These are phyloP conservation scores for Hypoxylon fuscum DNA, from an alignment of 495 filamentous ascomycete species.

Conservation along the genomic window DNA sequence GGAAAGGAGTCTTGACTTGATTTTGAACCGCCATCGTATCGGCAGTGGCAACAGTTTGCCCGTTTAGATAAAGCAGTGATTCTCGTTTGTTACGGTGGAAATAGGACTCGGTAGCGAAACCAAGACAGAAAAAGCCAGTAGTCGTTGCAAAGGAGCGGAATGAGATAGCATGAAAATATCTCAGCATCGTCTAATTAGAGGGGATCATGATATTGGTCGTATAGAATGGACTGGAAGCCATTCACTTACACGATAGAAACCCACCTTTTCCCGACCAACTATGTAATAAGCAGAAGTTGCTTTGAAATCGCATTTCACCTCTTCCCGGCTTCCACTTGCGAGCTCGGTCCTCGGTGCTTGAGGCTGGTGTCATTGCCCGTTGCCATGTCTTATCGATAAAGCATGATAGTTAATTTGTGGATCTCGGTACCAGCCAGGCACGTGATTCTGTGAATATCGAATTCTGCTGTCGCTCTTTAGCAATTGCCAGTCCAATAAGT, in stretches of 20 bases:
- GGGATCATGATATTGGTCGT: slow-evolving; percentile 20
- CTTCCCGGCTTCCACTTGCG: too few species aligned
- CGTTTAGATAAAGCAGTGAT: slow-evolving; percentile 6
- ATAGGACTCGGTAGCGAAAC: slow-evolving; percentile 33
- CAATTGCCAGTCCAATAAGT: slow-evolving; percentile 3
- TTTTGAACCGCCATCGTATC: slow-evolving; percentile 39
- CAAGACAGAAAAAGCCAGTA: slow-evolving; percentile 25
- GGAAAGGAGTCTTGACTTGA: slow-evolving; percentile 54
- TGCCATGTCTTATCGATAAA: slow-evolving; percentile 39
- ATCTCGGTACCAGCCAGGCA: slow-evolving; percentile 12
- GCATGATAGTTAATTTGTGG: neutral
- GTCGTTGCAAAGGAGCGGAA: slow-evolving; percentile 32
- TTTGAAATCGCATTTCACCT: slow-evolving; percentile 53
- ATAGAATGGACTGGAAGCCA: slow-evolving; percentile 25
- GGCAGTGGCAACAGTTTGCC: slow-evolving; percentile 9
- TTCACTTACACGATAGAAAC: slow-evolving; percentile 43
- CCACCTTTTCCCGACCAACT: slow-evolving; percentile 14
- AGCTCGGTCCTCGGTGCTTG: slow-evolving; percentile 11
- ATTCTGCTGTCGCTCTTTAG: slow-evolving; percentile 23
- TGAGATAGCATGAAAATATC: slow-evolving; percentile 30
- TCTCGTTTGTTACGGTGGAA: slow-evolving; percentile 38
- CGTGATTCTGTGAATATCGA: slow-evolving; percentile 30
- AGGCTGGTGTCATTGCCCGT: too few species aligned
- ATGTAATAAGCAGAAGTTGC: slow-evolving; percentile 41
- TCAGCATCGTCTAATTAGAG: slow-evolving; percentile 31